Evolutionary conservation across 2,329 filamentous ascomycete genomes (phyloP).

Genomic region (Sporothrix luriei): DNA sequence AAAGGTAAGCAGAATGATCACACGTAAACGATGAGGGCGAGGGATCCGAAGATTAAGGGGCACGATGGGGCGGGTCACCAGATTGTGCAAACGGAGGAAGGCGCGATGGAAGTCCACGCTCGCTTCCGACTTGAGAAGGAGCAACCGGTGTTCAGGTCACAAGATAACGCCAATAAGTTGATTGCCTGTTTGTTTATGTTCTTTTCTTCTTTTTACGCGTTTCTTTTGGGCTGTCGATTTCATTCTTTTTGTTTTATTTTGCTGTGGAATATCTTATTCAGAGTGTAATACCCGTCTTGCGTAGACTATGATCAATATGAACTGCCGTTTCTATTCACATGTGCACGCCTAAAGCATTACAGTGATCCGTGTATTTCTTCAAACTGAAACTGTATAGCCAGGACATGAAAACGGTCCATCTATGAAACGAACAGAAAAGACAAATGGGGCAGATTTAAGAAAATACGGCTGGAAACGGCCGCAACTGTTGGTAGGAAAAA

Average conservation of each 20-base stretch:
- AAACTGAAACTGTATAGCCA: neutral
- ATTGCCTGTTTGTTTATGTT: neutral
- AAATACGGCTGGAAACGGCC: neutral
- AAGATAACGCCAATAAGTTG: neutral
- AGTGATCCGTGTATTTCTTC: neutral
- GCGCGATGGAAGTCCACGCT: neutral
- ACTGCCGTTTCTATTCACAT: neutral
- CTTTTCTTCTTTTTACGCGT: neutral
- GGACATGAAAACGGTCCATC: neutral
- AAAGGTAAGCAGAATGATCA: too few relatives aligned
- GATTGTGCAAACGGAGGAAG: conserved; percentile 11
- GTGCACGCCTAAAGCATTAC: neutral
- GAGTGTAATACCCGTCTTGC: conserved; percentile 8
- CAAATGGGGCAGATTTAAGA: neutral
- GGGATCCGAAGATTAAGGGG: neutral
- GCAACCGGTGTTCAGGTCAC: conserved; percentile 9
- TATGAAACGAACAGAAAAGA: neutral
- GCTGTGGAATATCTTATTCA: neutral
- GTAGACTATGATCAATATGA: conserved; percentile 2
- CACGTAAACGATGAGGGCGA: neutral
- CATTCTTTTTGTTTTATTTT: neutral
- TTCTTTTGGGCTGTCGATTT: neutral
- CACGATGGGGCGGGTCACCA: neutral
- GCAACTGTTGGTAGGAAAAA: neutral
- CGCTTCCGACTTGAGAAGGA: conserved; percentile 3